Evolutionary conservation across 2,329 filamentous ascomycete genomes (phyloP).

Genomic region (Aureobasidium sp.): DNA sequence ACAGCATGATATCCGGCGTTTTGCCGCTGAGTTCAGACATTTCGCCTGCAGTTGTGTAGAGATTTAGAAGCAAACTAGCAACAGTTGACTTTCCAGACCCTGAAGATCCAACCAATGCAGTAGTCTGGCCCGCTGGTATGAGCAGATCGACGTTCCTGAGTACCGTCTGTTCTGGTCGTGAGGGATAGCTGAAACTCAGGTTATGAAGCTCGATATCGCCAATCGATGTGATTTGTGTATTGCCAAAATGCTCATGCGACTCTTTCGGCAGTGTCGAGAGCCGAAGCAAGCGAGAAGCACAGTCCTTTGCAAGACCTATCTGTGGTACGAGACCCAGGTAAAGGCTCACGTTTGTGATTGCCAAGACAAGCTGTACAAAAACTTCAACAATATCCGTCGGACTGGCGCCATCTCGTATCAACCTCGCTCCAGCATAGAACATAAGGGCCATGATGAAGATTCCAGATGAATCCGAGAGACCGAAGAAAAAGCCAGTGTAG

Average conservation of each 20-base stretch:
- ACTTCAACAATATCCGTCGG: conserved; percentile 62
- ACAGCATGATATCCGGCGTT: conserved; percentile 49
- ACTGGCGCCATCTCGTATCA: conserved; percentile 48
- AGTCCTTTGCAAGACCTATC: conserved; percentile 65
- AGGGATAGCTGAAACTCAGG: conserved; percentile 66
- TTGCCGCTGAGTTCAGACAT: conserved; percentile 60
- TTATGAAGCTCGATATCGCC: conserved; percentile 54
- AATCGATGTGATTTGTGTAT: conserved; percentile 34
- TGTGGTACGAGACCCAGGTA: conserved; percentile 73
- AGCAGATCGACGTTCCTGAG: conserved; percentile 59
- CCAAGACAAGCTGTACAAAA: conserved; percentile 77
- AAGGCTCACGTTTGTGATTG: conserved; percentile 63
- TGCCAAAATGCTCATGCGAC: conserved; percentile 54
- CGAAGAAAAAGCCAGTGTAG: conserved; percentile 65
- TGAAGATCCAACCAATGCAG: conserved; percentile 74
- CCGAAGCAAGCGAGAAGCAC: conserved; percentile 64
- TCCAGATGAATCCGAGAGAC: conserved; percentile 65
- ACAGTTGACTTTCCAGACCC: conserved; percentile 91
- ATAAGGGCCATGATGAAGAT: conserved; percentile 69
- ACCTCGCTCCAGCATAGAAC: conserved; percentile 71
- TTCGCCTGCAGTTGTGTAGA: conserved; percentile 47
- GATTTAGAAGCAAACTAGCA: conserved; percentile 62
- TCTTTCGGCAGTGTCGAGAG: conserved; percentile 55
- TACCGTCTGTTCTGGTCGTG: conserved; percentile 44
- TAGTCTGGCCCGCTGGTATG: conserved; percentile 57